phyloP scores from a whole-genome alignment of 768 basidiomycete genomes.

The Termitomyces sp. region DNA sequence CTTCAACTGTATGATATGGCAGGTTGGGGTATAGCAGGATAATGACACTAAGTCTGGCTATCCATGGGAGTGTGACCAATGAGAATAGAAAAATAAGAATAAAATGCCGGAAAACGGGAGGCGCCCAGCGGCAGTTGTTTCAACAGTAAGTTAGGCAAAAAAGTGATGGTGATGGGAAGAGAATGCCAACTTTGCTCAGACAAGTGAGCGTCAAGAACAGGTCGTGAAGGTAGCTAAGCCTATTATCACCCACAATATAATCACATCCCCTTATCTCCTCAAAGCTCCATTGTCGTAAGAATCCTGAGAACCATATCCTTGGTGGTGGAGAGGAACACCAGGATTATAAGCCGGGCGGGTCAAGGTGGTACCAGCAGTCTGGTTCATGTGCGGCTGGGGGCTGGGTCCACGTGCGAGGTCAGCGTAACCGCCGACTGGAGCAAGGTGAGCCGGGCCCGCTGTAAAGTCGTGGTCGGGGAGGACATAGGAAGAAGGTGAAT shows the following conservation, averaged over 20 bases:
- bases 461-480: constrained; percentile 79
- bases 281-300: constrained; percentile 23
- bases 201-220: constrained; percentile 1
- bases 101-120: constrained; percentile 5
- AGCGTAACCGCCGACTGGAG: constrained; percentile 77
- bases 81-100: not conserved
- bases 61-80: not conserved
- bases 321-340: constrained; percentile 61
- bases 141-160: constrained; percentile 8
- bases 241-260: not conserved
- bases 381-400: constrained; percentile 63
- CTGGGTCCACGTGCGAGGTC: constrained; percentile 76
- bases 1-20: not conserved
- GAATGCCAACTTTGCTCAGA: constrained; percentile 10
- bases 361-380: constrained; percentile 46
- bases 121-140: constrained; percentile 26
- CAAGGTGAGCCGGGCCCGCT: constrained; percentile 49
- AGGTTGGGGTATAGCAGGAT: constrained; percentile 10
- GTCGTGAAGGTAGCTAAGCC: constrained; percentile 8
- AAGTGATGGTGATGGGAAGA: constrained; percentile 15
- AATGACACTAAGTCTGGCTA: not conserved
- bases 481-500: constrained; percentile 31
- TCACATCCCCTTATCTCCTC: constrained; percentile 10
- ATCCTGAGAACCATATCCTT: constrained; percentile 33
- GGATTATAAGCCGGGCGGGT: constrained; percentile 47